A percentile compares a stretch with the other conserved stretches of the same genome.
Evolutionary conservation across 176 grass and related monocot species (phyloP).

Genomic region (Alopecurus myosuroides): DNA sequence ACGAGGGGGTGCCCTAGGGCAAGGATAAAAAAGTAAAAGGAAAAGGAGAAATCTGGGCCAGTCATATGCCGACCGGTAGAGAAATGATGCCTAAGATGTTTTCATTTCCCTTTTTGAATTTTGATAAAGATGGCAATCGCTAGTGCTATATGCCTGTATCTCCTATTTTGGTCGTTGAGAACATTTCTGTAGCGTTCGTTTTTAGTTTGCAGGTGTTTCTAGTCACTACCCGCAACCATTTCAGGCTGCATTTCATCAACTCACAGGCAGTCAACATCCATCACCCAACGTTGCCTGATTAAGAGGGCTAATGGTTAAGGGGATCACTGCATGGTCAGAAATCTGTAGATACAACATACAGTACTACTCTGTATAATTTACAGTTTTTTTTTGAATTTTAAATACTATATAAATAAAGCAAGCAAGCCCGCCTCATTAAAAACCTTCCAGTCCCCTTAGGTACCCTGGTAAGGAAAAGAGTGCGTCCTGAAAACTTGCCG

Average conservation of each 20-base stretch:
- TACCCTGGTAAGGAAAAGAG: too few species aligned
- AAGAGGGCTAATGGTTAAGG: too few species aligned
- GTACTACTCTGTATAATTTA: too few species aligned
- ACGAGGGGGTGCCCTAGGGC: too few species aligned
- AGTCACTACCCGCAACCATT: not conserved
- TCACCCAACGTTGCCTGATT: not conserved
- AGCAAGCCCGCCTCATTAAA: too few species aligned
- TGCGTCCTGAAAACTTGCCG: too few species aligned
- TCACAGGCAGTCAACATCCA: not conserved
- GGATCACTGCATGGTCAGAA: too few species aligned
- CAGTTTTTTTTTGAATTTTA: too few species aligned
- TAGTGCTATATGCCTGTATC: not conserved
- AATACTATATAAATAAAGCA: too few species aligned
- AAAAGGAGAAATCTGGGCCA: not conserved
- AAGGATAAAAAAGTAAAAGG: too few species aligned
- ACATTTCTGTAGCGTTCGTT: not conserved
- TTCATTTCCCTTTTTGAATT: not conserved
- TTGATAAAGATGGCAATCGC: not conserved
- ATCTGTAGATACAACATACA: too few species aligned
- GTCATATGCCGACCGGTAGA: not conserved
- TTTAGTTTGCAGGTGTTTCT: not conserved
- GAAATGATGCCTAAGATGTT: not conserved
- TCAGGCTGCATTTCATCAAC: not conserved
- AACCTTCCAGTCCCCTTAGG: too few species aligned
- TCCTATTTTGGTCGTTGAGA: not conserved